Evolutionary conservation across 768 basidiomycete genomes (phyloP), one percentile per base, ranked within the genome.

Genomic region (Pleurotus tuoliensis): DNA sequence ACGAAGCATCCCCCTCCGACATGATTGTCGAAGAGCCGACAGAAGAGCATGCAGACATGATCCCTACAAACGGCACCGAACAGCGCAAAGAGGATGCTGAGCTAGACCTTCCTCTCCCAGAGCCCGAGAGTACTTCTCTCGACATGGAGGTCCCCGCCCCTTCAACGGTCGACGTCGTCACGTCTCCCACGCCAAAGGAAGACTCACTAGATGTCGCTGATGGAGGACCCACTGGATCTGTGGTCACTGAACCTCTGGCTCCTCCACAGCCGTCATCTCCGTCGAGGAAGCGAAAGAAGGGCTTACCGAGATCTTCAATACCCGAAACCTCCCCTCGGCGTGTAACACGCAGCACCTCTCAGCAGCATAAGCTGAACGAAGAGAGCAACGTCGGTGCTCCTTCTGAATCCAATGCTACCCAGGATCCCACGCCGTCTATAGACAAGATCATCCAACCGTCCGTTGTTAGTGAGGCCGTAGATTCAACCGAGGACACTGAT

Each of bases 301-400:
- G 55, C 15, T 48, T 60, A 4, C 72, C 69, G 56, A 61, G 67
- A 45, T 56, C 65, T 22, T 66, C 69, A 27, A 56, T 60, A 8
- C 49, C 64, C n/a, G 58, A 63, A 15, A 52, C 62, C 18, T 56
- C 64, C 20, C 62, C 63, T 8, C 58, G 57, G 52, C 70, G 73
- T 18, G 66, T 73, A 25, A 75, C 76, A 11, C 69, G 76, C 39
- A 76, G 76, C 57, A 59, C 58, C 4, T 71, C 73, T 9, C 64
- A 61, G 13, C 70, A 62, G 58, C 63, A 66, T 58, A 69, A 67
- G 61, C 60, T 30, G 44, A 43, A 64, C 62, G 61, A 66, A 57
- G 68, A 67, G 61, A 60, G 39, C 45, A 43, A 64, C 63, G 59
- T 16, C 46, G 59, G 37, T 65, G 65, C 40, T 57, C 63, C 24